Evolutionary conservation across 371 early-diverging fungal species (phyloP).

Genomic region (Mucor mucedo): DNA sequence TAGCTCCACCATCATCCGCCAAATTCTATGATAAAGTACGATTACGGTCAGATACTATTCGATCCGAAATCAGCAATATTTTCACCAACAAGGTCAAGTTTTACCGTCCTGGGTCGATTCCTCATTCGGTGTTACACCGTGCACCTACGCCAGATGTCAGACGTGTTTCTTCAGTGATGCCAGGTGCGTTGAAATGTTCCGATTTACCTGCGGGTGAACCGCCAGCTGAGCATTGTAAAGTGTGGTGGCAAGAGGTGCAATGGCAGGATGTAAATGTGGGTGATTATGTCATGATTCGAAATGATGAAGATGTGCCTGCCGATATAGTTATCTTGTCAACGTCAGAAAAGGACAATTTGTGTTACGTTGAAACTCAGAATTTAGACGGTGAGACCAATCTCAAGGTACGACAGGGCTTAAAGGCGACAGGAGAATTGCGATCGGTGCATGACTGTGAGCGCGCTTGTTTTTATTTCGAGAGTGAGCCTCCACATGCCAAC

Average conservation of each 20-base stretch:
- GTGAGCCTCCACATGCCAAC: constrained; percentile 81
- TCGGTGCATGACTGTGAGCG: constrained; percentile 60
- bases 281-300: constrained; percentile 84
- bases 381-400: constrained; percentile 90
- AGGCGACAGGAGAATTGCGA: constrained; percentile 42
- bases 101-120: constrained; percentile 46
- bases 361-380: constrained; percentile 85
- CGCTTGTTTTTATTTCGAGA: constrained; percentile 67
- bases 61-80: constrained; percentile 38
- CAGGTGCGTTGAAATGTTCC: constrained; percentile 31
- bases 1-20: neutral
- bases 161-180: constrained; percentile 33
- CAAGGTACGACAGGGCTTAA: constrained; percentile 62
- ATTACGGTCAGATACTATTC: constrained; percentile 37
- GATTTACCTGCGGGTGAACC: constrained; percentile 35
- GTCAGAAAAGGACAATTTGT: constrained; percentile 64
- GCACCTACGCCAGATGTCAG: constrained; percentile 24
- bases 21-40: constrained; percentile 21
- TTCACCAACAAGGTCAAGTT: constrained; percentile 28
- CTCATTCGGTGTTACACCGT: constrained; percentile 49
- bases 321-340: constrained; percentile 76
- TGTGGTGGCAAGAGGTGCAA: constrained; percentile 36
- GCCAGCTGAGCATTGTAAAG: constrained; percentile 32
- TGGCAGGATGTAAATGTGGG: constrained; percentile 93
- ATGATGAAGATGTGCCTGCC: constrained; percentile 93